Base-by-base conservation (phyloP, 345 rosid genomes). In the Diplotaxis tenuifolia region DNA sequence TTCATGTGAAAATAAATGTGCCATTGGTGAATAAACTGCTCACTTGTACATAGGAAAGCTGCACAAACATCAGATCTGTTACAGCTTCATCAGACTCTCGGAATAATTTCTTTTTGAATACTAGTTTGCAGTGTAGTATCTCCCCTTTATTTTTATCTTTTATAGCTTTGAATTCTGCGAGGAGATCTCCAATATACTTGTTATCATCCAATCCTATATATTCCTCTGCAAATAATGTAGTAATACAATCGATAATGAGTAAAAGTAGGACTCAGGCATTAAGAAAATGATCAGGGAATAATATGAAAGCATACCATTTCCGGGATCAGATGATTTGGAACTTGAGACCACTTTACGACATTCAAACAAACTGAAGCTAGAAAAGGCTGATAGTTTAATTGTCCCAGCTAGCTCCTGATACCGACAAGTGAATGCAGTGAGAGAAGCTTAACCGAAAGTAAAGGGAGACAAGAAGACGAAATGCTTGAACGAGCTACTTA, bases 81-180 rank as follows among this genome's bases (percentile, higher is more conserved):
- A 91, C 82, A 68, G 97, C 97, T 83, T 94, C 98, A 85, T 94
- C 98, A 23, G 98, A 87, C 80, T 91, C 98, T 45, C 98, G 90
- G 78, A 94, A 94, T 59, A 94, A 79, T 78, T 88, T 94, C 77
- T 94, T 94, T 70, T 94, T 91, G 34, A 94, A 94, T 54, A 81
- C 87, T 59, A 94, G 67, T 69, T 91, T 94, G 84, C 97, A 91
- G 40, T 94, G 97, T 80, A 94, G 80, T 67, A 94, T 88, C 79
- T 94, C 97, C 80, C 96, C 98, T 85, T 94, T 94, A 67, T 96
- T 91, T 80, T 92, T 80, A 65, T 94, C 96, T 65, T 94, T 94
- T 56, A 90, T 84, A 70, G 90, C 96, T 84, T 91, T 94, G 78
- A 94, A 87, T 77, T 94, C 98, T 57, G 92, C 85, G 36, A 91